Percentiles rank a stretch among this genome's conserved stretches.
phyloP scores from a whole-genome alignment of 179 eudicot species.

The Spergularia azorica region DNA sequence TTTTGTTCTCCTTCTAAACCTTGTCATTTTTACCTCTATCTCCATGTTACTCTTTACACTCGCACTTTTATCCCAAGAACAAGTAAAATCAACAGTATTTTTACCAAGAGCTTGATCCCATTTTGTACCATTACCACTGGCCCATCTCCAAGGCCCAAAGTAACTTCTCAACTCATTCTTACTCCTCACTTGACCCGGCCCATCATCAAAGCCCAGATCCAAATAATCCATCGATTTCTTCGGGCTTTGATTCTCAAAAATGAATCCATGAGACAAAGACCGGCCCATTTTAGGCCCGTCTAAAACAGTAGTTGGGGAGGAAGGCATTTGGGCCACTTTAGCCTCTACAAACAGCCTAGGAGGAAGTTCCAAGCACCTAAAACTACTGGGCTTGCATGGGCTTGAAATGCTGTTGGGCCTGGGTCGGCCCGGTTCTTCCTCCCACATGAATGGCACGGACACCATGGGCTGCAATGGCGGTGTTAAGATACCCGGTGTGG shows the following conservation, averaged over 20 bases:
- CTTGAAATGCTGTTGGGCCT: slow-evolving; percentile 25
- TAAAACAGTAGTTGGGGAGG: slow-evolving; percentile 34
- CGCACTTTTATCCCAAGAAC: not conserved
- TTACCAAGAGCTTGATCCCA: slow-evolving; percentile 18
- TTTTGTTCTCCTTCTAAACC: slow-evolving; percentile 30
- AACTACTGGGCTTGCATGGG: slow-evolving; percentile 43
- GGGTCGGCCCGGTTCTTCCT: slow-evolving; percentile 77
- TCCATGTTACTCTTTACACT: slow-evolving; percentile 18
- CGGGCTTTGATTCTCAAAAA: slow-evolving; percentile 19
- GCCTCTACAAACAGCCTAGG: slow-evolving; percentile 25
- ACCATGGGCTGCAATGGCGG: slow-evolving; percentile 62
- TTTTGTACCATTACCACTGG: slow-evolving; percentile 14
- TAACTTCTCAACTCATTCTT: not conserved
- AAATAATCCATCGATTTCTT: not conserved
- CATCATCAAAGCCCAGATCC: slow-evolving; percentile 13
- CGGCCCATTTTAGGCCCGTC: slow-evolving; percentile 32
- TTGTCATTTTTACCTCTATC: slow-evolving; percentile 24
- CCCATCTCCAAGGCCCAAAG: slow-evolving; percentile 32
- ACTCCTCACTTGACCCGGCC: slow-evolving; percentile 3
- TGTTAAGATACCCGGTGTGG: slow-evolving; percentile 42
- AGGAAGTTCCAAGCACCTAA: slow-evolving; percentile 47
- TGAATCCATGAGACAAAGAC: slow-evolving; percentile 27
- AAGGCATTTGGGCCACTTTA: slow-evolving; percentile 15
- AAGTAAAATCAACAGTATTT: not conserved
- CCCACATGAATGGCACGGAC: slow-evolving; percentile 77